phyloP scores from a whole-genome alignment of 352 stramenopile genomes.

The Globisporangium heterothallicum region DNA sequence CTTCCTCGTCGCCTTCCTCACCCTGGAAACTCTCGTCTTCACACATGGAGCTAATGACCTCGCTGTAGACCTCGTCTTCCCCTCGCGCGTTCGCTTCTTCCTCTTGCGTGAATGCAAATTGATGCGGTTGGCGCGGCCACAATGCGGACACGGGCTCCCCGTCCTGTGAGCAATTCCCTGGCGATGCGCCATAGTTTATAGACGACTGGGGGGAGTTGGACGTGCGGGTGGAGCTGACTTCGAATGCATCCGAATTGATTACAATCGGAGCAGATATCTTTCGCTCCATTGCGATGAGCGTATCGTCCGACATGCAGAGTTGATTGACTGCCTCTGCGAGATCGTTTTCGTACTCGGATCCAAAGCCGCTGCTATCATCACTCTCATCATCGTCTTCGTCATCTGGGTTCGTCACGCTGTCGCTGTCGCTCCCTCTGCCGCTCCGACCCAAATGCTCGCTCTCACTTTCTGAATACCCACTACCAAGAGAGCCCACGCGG shows the following conservation, averaged over 20 bases:
- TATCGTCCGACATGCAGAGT: constrained; percentile 58
- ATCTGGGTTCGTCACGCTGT: constrained; percentile 6
- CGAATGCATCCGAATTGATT: constrained; percentile 24
- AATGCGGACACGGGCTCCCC: constrained; percentile 67
- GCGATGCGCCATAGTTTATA: constrained; percentile 53
- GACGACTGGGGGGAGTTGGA: constrained; percentile 69
- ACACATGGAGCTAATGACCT: constrained; percentile 60
- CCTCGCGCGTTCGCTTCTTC: constrained; percentile 51
- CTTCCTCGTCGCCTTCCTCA: constrained; percentile 30
- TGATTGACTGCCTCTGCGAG: constrained; percentile 63
- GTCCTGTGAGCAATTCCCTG: constrained; percentile 56
- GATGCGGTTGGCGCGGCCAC: constrained; percentile 72
- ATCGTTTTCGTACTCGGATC: constrained; percentile 66
- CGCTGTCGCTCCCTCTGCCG: constrained; percentile 2
- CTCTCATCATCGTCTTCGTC: constrained; percentile 8
- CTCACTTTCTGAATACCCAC: constrained; percentile 4
- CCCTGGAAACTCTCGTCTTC: constrained; percentile 52
- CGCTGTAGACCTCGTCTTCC: constrained; percentile 80
- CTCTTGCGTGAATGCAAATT: constrained; percentile 84
- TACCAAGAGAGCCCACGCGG: neutral
- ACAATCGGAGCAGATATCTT: constrained; percentile 50
- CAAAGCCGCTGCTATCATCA: constrained; percentile 36
- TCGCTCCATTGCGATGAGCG: constrained; percentile 40
- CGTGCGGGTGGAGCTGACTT: constrained; percentile 21
- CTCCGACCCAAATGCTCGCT: neutral